Evolutionary conservation across 1,284 basidiomycete genomes (phyloP).

Genomic region (Puccinia polysora): DNA sequence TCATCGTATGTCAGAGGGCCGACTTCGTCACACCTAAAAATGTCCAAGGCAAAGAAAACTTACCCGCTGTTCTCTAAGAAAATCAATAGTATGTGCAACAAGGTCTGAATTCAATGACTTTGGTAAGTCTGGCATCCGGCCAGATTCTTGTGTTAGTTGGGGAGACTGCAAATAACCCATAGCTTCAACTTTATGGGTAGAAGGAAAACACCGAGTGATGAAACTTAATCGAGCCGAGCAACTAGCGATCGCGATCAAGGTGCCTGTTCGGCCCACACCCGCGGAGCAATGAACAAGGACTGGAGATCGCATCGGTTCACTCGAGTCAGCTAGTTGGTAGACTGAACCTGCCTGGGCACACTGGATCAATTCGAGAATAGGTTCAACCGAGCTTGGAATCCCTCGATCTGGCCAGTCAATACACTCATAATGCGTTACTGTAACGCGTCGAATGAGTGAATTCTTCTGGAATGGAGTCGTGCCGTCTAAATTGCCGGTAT

Average conservation of each 20-base stretch:
- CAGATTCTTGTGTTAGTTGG: not conserved
- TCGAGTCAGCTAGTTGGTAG: constrained; percentile 49
- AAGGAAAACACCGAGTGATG: constrained; percentile 54
- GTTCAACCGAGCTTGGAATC: constrained; percentile 57
- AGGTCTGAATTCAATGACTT: constrained; percentile 55
- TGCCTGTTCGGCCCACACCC: constrained; percentile 56
- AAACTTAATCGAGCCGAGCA: constrained; percentile 62
- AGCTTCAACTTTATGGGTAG: not conserved
- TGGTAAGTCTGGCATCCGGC: constrained; percentile 5
- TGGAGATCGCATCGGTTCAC: constrained; percentile 60
- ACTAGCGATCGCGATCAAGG: constrained; percentile 63
- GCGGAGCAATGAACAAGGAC: constrained; percentile 70
- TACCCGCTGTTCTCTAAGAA: constrained; percentile 64
- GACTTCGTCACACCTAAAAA: not conserved
- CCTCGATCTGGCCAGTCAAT: constrained; percentile 73
- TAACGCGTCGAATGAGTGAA: constrained; percentile 32
- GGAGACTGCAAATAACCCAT: too few relatives aligned
- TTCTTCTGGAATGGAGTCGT: constrained; percentile 48
- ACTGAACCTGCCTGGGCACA: constrained; percentile 48
- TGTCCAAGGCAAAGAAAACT: too few relatives aligned
- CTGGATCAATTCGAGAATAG: constrained; percentile 47
- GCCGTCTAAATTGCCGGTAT: constrained; percentile 45
- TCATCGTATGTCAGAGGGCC: too few relatives aligned
- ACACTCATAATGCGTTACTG: constrained; percentile 48
- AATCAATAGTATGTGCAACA: constrained; percentile 69